Conservation (phyloP, 352 stramenopile genomes). For the Pythium apleroticum region DNA sequence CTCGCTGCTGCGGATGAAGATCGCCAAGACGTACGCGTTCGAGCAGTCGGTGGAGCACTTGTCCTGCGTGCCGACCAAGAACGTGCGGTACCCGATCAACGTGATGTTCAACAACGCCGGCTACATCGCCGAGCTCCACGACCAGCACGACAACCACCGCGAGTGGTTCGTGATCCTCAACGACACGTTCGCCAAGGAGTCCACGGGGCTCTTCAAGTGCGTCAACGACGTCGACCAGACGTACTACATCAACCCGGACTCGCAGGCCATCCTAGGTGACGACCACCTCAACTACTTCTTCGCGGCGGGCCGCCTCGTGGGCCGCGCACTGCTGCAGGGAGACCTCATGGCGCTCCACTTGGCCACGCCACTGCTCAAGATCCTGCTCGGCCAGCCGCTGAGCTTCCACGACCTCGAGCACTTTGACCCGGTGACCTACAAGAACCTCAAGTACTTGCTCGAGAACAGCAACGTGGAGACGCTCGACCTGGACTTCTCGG, state of each 20-base stretch:
- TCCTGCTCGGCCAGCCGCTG: constrained; percentile 90
- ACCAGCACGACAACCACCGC: constrained; percentile 25
- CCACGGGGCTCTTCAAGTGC: constrained; percentile 27
- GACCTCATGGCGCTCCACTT: constrained; percentile 88
- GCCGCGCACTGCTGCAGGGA: constrained; percentile 47
- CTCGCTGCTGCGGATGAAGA: constrained; percentile 7
- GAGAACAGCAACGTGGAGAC: constrained; percentile 26
- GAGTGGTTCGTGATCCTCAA: constrained; percentile 59
- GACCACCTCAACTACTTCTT: constrained; percentile 31
- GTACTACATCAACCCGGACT: constrained; percentile 31
- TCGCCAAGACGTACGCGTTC: background rate
- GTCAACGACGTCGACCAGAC: constrained; percentile 29
- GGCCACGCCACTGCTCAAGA: constrained; percentile 92
- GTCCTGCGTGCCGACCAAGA: constrained; percentile 1
- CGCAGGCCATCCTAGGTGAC: constrained; percentile 22
- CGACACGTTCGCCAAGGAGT: constrained; percentile 23
- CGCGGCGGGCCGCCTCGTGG: constrained; percentile 23
- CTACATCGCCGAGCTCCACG: constrained; percentile 32
- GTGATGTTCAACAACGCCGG: constrained; percentile 29
- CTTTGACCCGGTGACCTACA: constrained; percentile 33
- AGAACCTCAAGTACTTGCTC: constrained; percentile 31
- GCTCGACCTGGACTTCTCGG: constrained; percentile 54
- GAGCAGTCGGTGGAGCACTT: constrained; percentile 9
- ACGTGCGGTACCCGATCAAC: constrained; percentile 1
- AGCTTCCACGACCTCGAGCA: constrained; percentile 88